Evolutionary conservation across 305 asterid genomes (phyloP), one percentile per base, ranked within the genome.

Genomic region (Fraxinus dipetala): DNA sequence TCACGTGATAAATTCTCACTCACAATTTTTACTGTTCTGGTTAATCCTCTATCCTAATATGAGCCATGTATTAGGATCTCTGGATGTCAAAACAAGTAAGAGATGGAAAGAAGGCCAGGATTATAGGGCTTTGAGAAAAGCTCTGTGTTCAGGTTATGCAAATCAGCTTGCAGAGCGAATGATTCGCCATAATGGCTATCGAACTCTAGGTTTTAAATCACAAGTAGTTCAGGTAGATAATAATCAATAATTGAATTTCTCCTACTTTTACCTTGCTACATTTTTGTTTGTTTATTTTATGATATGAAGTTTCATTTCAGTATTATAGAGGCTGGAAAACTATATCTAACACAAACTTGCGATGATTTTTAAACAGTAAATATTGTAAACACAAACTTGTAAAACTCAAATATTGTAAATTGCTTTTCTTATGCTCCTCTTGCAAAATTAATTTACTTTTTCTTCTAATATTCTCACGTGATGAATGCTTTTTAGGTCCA

Each of bases 131-230:
- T 88, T 96, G 91, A 91, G 98, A 87, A 93, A 91, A 85, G 91
- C 99, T 78, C 89, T 96, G 73, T 96, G 96, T 86, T 84, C 91
- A 38, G 99, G 99, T 56, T 93, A 90, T 43, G 95, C 94, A 79
- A 93, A 91, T 88, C 98, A 96, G 89, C 97, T 94, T 80, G 99
- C 96, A 35, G 98, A 96, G 89, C 86, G 99, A 75, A 94, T 92
- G 98, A 83, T 93, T 67, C 98, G 92, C 59, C 99, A 96, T 80
- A 96, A 96, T 77, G 99, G 99, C 75, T 96, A 86, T 74, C 92
- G 93, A 76, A 90, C 98, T 67, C 85, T 93, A 78, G 98, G 99
- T 89, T 90, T 93, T 89, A 96, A 93, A 89, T 87, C 99, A 61
- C 98, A 94, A 76, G 89, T 96, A 78, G 98, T 93, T 84, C 98